Base-by-base conservation (phyloP, 208 protist species). In the Crithidia expoeki region DNA sequence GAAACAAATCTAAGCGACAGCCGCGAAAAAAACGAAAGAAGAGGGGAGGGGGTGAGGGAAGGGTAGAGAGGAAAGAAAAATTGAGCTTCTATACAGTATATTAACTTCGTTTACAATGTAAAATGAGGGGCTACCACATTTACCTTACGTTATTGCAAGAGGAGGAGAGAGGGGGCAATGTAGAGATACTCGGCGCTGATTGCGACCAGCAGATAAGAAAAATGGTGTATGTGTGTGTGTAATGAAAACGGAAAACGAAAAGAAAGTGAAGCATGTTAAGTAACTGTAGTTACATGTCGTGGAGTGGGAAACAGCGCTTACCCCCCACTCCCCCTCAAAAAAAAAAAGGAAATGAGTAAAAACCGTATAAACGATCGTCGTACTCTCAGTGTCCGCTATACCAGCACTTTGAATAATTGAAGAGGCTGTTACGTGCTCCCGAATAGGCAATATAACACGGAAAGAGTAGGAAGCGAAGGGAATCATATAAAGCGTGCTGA, bases 381-480 rank as follows among this genome's bases (percentile, higher is more conserved):
- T 47, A 47, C 42, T 47, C 21, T 34, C 38, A 19, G 36, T 63
- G 34, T 50, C 33, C 38, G 56, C 49, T 50, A 23, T 59, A 69
- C 49, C 49, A 69, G 28, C 40, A 66, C 56, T 23, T 44, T 49
- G 5, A 72, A 38, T 10, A 27, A 19, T 34, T 19, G 3, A 14
- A 53, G 52, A 72, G 25, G 11, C 19, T 19, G 12, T 58, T 25
- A 74, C 2, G 30, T 33, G n/a, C n/a, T n/a, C n/a, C n/a, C n/a
- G n/a, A 61, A 47, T 30, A 4, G 34, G 44, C 56, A 72, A 72
- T 23, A 25, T 63, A 47, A 60, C 9, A 46, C 27, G 12, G n/a
- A 34, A 23, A 42, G 53, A 53, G 1, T 42, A 30, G 51, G 17
- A 46, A 50, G 19, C 25, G 9, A 19, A 57, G 5, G 21, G 9